Base-by-base conservation (phyloP, 768 basidiomycete genomes). In the Boletus rubropictus region DNA sequence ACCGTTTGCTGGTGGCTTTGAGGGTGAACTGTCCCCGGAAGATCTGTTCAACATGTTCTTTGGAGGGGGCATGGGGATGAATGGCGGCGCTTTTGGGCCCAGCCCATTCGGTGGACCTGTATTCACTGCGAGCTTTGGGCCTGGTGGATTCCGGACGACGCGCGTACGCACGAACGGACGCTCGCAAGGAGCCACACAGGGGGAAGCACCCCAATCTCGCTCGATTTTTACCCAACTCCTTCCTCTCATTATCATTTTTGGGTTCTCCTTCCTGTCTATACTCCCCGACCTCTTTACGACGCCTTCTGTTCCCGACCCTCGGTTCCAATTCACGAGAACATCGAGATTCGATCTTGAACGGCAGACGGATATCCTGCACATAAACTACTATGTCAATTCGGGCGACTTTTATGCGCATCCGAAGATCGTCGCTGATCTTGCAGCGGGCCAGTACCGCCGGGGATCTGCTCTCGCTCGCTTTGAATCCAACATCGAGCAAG, bases 41-140 rank as follows among this genome's bases (percentile, higher is more conserved):
- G 95, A 97, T 49, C 63, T 98, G 46, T 98, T 98, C 73, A 95
- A 97, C 62, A 93, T 95, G 88, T 96, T 98, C 79, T 98, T 98
- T 64, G 91, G 91, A 20, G 80, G 75, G 17, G 75, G 77, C 1
- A 76, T 73, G 47, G 60, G 58, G 12, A 56, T 60, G 60, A 66
- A 66, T 17, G 74, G 72, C 24, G 76, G 70, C n/a, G 70, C 64
- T 46, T 78, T 77, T 51, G 80, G 81, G n/a, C 73, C 77, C 10
- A 76, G 79, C 2, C 79, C 81, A 50, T 64, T 61, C 29, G 57
- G 54, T 1, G 56, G 55, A 52, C 62, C 70, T 75, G 79, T 90
- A 28, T 94, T 94, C 64, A 81, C 86, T 0, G 75, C 86, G 15
- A 72, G 76, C 40, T 95, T 89, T 69, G 91, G 85, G 32, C 80